Evolutionary conservation across 2,329 filamentous ascomycete species (phyloP), one percentile per base, ranked within the genome.

Genomic region (Massarina eburnea): DNA sequence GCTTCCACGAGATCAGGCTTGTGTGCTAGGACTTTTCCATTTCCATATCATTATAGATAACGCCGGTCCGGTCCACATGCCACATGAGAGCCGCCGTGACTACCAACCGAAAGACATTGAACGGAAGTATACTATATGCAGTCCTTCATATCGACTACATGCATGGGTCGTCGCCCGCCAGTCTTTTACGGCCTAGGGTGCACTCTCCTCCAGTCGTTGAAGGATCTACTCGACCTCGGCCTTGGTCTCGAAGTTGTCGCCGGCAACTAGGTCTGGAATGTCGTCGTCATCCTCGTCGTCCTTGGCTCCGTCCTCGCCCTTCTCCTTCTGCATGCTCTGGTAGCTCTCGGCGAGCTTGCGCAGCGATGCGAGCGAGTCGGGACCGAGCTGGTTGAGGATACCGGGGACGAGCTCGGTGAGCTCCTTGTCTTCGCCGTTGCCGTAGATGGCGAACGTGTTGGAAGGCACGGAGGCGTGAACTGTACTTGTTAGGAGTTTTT

Each of bases 381-480:
- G 94, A 69, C 94, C 94, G 56, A 99, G 90, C 82, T 99, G 94
- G 87, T 97, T 99, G 57, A 99, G 89, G 78, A 99, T 99, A 59
- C 94, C 94, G 67, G 94, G 94, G 59, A 99, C 94, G 67, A 99
- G 91, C 81, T 99, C 94, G 54, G 94, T 99, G 62, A 99, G 89
- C 81, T 99, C 94, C 85, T 99, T 99, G 80, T 99, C 94, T 80
- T 99, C 94, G 59, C 92, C 94, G 75, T 90, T 86, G 66, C 94
- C 94, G 82, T 97, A 99, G 81, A 99, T 95, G 78, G 94, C 94
- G 76, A 97, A 99, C 75, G 94, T 99, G 86, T 99, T 99, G 76
- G 91, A 85, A 67, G 92, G 91, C 63, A 97, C 91, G 53, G 94
- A 89, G 59, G 92, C 94, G 80, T 99, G 94, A 60, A 99, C 94